Evolutionary conservation across 2,329 filamentous ascomycete species (phyloP).

Genomic region (Decorospora gaudefroyi): DNA sequence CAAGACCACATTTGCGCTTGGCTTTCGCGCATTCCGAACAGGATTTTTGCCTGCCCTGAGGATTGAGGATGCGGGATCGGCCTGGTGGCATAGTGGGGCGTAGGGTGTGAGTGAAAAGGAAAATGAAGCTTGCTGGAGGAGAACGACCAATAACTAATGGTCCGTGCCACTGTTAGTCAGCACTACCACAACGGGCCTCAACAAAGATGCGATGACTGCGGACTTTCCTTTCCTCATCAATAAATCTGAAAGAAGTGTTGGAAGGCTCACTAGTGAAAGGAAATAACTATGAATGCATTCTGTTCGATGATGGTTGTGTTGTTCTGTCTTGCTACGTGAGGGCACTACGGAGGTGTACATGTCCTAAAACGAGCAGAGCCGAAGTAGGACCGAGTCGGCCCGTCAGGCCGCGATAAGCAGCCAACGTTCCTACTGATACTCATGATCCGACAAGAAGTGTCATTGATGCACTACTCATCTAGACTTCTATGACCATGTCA

Average conservation of each 20-base stretch:
- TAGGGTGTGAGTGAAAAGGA: not conserved
- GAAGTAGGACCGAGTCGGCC: no score
- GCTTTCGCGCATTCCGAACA: slow-evolving; percentile 62
- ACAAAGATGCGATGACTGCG: not conserved
- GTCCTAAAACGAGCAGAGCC: no score
- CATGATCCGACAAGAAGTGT: no score
- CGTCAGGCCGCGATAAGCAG: no score
- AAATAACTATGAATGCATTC: no score
- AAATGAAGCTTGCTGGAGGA: slow-evolving; percentile 1
- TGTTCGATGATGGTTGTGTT: not conserved
- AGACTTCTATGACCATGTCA: no score
- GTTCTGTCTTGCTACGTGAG: no score
- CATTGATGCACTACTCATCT: no score
- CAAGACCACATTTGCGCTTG: slow-evolving; percentile 62
- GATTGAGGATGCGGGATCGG: slow-evolving; percentile 22
- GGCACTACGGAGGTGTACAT: no score
- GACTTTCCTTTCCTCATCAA: not conserved
- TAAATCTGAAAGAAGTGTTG: not conserved
- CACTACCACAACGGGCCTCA: not conserved
- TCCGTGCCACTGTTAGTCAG: slow-evolving; percentile 9
- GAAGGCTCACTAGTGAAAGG: not conserved
- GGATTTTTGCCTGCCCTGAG: slow-evolving; percentile 55
- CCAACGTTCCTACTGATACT: no score
- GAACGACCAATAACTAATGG: not conserved
- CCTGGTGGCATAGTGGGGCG: slow-evolving; percentile 49